Evolutionary conservation across 1,139 yeast species (phyloP), one percentile per base, ranked within the genome.

Genomic region (Saccharomyces uvarum): DNA sequence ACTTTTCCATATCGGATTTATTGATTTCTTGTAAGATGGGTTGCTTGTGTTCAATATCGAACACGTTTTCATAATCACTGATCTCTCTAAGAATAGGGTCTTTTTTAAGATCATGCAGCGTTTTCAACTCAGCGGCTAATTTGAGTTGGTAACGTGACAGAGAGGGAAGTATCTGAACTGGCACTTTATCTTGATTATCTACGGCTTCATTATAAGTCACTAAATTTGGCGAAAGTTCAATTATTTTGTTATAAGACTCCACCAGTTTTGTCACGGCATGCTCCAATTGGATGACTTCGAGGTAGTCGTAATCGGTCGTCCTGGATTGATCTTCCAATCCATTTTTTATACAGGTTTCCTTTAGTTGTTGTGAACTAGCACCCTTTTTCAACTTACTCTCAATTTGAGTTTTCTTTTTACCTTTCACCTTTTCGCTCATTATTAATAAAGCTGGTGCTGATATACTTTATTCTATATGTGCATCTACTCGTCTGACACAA

Each of bases 201-300:
- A 74, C 65, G 51, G 75, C 76, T 3, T 76, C 65, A 57, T 74
- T 68, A 53, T 82, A 72, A 53, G 77, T 72, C 47, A 74, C 69
- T 4, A 73, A 60, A 55, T 77, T 76, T 0, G 89, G 88, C 1
- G 88, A 79, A 16, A 77, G 77, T 9, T 75, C 73, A 4, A 84
- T 56, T 9, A 88, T 77, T 4, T 77, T 71, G 42, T 77, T 73
- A 11, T 85, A 71, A 46, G 80, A 75, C 53, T 78, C 81, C 55
- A 84, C 82, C 7, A 86, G 61, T 52, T 73, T 75, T 1, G 75
- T 68, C 9, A 78, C 75, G 0, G 82, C 76, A 63, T 78, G 79
- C 54, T 80, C 84, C n/a, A 81, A 52, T 31, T 71, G 70, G 21
- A 74, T 63, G 11, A 75, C 71, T 47, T 76, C 75, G 1, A 75